phyloP scores from a whole-genome alignment of 2,329 filamentous ascomycete species.

The Neonectria coccinea region DNA sequence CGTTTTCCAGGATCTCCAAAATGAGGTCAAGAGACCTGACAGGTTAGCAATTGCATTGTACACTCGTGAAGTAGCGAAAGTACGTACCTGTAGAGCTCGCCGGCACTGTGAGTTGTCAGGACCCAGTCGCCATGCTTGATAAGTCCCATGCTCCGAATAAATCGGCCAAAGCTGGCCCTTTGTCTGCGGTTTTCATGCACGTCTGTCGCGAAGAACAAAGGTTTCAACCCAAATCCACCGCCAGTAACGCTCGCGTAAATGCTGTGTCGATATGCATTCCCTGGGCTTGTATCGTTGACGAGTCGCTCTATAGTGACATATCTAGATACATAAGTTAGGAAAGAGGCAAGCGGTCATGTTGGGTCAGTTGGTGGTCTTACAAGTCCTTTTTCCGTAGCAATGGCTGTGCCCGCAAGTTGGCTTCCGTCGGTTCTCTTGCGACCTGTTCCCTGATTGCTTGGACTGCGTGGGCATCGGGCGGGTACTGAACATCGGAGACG shows the following conservation, averaged over 20 bases:
- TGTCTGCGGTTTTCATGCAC: slow-evolving; percentile 56
- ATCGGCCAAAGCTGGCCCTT: slow-evolving; percentile 48
- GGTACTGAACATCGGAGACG: slow-evolving; percentile 43
- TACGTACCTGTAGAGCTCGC: slow-evolving; percentile 53
- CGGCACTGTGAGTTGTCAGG: slow-evolving; percentile 52
- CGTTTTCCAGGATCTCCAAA: slow-evolving; percentile 55
- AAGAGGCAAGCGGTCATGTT: background rate
- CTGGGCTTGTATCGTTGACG: slow-evolving; percentile 46
- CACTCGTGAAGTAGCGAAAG: accelerated
- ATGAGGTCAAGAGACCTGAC: slow-evolving; percentile 54
- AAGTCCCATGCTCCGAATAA: slow-evolving; percentile 47
- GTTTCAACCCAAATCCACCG: slow-evolving; percentile 49
- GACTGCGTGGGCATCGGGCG: slow-evolving; percentile 40
- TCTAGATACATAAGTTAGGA: slow-evolving; percentile 34
- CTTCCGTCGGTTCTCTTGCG: background rate
- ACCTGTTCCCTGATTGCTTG: slow-evolving; percentile 20
- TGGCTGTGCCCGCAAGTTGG: slow-evolving; percentile 23
- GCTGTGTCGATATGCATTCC: slow-evolving; percentile 53
- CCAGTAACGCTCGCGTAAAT: slow-evolving; percentile 57
- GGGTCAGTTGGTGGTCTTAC: slow-evolving; percentile 36
- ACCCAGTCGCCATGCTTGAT: slow-evolving; percentile 54
- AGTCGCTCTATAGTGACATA: slow-evolving; percentile 52
- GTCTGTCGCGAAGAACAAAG: slow-evolving; percentile 56
- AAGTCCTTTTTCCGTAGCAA: slow-evolving; percentile 41
- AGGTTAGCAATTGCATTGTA: background rate